Conservation (phyloP, 2,329 filamentous ascomycete genomes). For the Chalara sp. region DNA sequence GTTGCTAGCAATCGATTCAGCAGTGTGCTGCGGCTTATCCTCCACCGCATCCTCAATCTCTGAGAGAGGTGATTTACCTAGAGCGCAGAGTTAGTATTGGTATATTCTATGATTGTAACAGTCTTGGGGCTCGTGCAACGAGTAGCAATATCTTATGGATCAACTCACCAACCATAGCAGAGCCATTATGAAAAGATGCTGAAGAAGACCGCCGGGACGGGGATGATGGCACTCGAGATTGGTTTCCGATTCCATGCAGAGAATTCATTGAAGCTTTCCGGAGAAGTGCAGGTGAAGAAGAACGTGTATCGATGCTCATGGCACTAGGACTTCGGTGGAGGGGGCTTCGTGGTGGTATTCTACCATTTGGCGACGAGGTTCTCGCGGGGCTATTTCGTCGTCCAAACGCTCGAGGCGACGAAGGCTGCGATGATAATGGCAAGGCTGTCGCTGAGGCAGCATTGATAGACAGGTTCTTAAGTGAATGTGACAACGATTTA, state of each 20-base stretch:
- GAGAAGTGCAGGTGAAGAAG: conserved; percentile 33
- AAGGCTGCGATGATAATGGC: conserved; percentile 11
- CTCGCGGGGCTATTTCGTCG: conserved; percentile 8
- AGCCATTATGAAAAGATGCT: conserved; percentile 30
- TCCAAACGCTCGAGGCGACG: conserved; percentile 7
- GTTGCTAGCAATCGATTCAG: conserved; percentile 34
- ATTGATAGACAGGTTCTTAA: conserved; percentile 33
- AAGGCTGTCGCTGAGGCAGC: conserved; percentile 12
- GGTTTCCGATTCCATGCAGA: conserved; percentile 30
- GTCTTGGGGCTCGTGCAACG: no score
- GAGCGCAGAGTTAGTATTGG: no score
- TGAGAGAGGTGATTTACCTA: conserved; percentile 30
- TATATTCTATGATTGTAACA: no score
- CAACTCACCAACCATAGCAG: conserved; percentile 24
- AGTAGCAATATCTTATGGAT: no score
- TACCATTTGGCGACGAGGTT: conserved; percentile 19
- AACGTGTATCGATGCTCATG: conserved; percentile 33
- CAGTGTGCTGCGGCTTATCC: conserved; percentile 36
- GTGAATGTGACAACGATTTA: conserved; percentile 25
- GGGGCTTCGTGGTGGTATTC: conserved; percentile 19
- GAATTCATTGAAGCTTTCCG: conserved; percentile 37
- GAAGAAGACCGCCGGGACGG: conserved; percentile 31
- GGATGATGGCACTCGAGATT: conserved; percentile 27
- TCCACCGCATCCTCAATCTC: conserved; percentile 26
- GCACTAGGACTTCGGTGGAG: conserved; percentile 34